A percentile compares a stretch with the other conserved stretches of the same genome.
phyloP scores from a whole-genome alignment of 495 filamentous ascomycete genomes.

The Tuber calosporum region DNA sequence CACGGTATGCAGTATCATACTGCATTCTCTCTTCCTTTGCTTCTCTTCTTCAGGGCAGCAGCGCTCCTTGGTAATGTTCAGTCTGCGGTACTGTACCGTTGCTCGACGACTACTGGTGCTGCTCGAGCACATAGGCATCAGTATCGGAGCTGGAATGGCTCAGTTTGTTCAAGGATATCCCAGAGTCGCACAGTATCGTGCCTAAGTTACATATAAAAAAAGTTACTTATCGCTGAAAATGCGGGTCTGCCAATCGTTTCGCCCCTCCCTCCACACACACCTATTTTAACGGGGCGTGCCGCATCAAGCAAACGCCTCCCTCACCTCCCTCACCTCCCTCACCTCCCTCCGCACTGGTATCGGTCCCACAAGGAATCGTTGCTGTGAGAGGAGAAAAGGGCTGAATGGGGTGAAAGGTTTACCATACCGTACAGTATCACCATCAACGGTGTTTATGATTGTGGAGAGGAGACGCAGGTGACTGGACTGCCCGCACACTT shows the following conservation, averaged over 20 bases:
- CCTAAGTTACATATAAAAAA: not conserved
- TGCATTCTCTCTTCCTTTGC: not conserved
- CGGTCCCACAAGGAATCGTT: constrained; percentile 7
- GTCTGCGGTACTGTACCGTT: not conserved
- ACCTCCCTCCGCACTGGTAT: constrained; percentile 1
- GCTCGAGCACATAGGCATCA: not conserved
- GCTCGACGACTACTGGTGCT: not conserved
- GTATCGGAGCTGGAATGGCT: not conserved
- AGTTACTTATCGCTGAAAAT: constrained; percentile 18
- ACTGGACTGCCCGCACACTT: not conserved
- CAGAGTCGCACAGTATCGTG: not conserved
- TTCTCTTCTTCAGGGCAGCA: not conserved
- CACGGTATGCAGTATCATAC: not conserved
- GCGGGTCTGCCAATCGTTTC: constrained; percentile 31
- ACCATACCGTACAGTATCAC: not conserved
- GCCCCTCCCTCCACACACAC: constrained; percentile 17
- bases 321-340: constrained; percentile 6
- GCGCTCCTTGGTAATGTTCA: not conserved
- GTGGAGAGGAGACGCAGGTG: not conserved
- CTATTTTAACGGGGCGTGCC: constrained; percentile 21
- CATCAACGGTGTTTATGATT: constrained; percentile 1
- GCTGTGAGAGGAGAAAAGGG: constrained; percentile 9
- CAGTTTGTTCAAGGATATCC: not conserved
- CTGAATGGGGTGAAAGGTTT: constrained; percentile 10
- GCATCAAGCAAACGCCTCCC: constrained; percentile 19